A percentile compares a stretch with the other conserved stretches of the same genome.
Evolutionary conservation across 768 basidiomycete genomes (phyloP).

Genomic region (Tylopilus sp.): DNA sequence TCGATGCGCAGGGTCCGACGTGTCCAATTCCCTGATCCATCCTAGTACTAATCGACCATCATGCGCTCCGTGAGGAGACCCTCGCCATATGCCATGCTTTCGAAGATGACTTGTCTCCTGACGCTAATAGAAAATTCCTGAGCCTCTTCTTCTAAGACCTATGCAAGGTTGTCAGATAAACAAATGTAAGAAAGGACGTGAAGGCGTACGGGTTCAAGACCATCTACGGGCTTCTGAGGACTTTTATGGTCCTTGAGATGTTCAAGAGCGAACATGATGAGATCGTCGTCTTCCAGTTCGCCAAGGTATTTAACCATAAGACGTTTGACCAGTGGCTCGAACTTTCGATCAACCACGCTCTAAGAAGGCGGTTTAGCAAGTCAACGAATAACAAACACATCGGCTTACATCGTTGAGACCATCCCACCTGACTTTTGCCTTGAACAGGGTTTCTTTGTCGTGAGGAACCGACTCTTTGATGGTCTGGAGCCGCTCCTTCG

Average conservation of each 20-base stretch:
- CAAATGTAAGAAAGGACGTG: background rate
- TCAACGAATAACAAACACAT: background rate
- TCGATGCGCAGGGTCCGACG: constrained; percentile 20
- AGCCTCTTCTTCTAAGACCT: constrained; percentile 95
- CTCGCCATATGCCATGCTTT: constrained; percentile 91
- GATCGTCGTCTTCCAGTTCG: constrained; percentile 89
- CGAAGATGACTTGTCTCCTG: constrained; percentile 93
- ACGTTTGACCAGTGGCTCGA: constrained; percentile 79
- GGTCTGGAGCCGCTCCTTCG: constrained; percentile 75
- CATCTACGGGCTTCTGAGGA: constrained; percentile 82
- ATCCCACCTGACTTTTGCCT: constrained; percentile 88
- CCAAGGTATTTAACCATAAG: constrained; percentile 87
- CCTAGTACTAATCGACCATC: constrained; percentile 59
- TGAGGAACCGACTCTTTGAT: constrained; percentile 71
- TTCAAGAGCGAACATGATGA: constrained; percentile 91
- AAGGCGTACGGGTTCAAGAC: constrained; percentile 80
- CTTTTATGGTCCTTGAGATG: constrained; percentile 89
- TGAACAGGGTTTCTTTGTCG: constrained; percentile 77
- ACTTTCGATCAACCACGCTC: constrained; percentile 79
- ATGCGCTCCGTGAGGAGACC: constrained; percentile 84
- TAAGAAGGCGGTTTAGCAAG: constrained; percentile 32
- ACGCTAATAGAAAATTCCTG: constrained; percentile 69
- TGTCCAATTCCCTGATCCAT: constrained; percentile 9
- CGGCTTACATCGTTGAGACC: constrained; percentile 77
- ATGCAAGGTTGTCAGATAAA: constrained; percentile 5